These are phyloP conservation scores for Monosporascus sp. DNA, from an alignment of 2,329 filamentous ascomycete species.

Conservation along the genomic window DNA sequence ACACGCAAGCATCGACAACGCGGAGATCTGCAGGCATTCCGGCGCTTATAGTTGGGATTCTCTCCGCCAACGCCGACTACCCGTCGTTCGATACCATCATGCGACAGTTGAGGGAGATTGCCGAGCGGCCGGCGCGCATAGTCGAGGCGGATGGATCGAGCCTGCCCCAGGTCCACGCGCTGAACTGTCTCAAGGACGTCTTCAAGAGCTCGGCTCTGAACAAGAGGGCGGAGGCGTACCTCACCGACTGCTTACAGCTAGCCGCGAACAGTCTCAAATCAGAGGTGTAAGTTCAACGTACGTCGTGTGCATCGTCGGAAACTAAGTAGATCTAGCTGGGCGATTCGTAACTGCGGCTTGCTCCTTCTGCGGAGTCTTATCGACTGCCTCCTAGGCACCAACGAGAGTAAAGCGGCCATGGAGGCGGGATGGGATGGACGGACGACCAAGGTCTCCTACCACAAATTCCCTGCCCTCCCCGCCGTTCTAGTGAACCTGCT, in stretches of 20 bases:
- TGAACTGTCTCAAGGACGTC: slow-evolving; percentile 89
- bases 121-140: slow-evolving; percentile 45
- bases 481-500: slow-evolving; percentile 60
- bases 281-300: slow-evolving; percentile 52
- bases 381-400: slow-evolving; percentile 70
- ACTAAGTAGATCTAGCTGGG: slow-evolving; percentile 56
- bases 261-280: slow-evolving; percentile 75
- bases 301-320: no score
- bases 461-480: slow-evolving; percentile 61
- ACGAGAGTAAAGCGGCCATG: slow-evolving; percentile 60
- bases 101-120: slow-evolving; percentile 54
- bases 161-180: slow-evolving; percentile 85
- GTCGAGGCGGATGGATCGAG: slow-evolving; percentile 58
- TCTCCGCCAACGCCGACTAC: slow-evolving; percentile 56
- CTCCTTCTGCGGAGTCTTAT: slow-evolving; percentile 84
- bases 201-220: slow-evolving; percentile 78
- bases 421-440: slow-evolving; percentile 60
- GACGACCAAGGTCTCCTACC: slow-evolving; percentile 61
- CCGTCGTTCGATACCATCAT: slow-evolving; percentile 64
- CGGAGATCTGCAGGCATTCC: slow-evolving; percentile 89
- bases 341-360: slow-evolving; percentile 87
- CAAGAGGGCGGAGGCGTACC: slow-evolving; percentile 64
- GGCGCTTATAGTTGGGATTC: slow-evolving; percentile 74
- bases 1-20: slow-evolving; percentile 74
- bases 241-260: slow-evolving; percentile 70